Evolutionary conservation across 257 asterid species (phyloP), one percentile per base, ranked within the genome.

Genomic region (Nicotiana attenuata): DNA sequence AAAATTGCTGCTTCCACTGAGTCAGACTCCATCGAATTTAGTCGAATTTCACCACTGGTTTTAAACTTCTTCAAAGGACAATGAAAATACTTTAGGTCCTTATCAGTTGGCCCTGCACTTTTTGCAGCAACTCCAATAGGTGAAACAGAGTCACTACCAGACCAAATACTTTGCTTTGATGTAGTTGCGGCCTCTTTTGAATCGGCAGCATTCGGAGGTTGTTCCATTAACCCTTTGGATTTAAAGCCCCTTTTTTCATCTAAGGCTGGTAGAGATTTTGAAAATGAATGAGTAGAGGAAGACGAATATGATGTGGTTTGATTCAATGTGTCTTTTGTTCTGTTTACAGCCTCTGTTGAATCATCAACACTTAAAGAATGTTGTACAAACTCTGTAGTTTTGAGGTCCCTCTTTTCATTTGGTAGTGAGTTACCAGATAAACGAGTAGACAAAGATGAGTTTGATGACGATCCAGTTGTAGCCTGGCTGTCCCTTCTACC

Each of bases 1-100:
- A 80, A 4, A 66, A 88, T 20, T 60, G 85, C 67, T 20, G 84
- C 86, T 50, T 88, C 88, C 66, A 86, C 4, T 14, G 88, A 56
- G 79, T 80, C 57, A 0, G 65, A 81, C 35, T 61, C 28, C 15
- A 26, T 8, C n/a, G 85, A 65, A 55, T 82, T 65, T 64, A 85
- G 28, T 57, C 79, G 19, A 26, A 33, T 22, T 14, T 60, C 85
- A 24, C 31, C 57, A 33, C 75, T 31, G 59, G 52, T 60, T 77
- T 19, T 83, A 24, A 79, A 64, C 77, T 47, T 65, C 67, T 82
- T 76, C 47, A 76, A 14, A 10, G 80, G 65, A 15, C 65, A 52
- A 19, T 20, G 19, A 17, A 22, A 15, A 20, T 75, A 50, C 5
- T 75, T 15, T 57, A 47, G 80, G 61, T 83, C 77, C 64, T 15